phyloP scores from a whole-genome alignment of 139 green algal species.

The Chlorella sp. region DNA sequence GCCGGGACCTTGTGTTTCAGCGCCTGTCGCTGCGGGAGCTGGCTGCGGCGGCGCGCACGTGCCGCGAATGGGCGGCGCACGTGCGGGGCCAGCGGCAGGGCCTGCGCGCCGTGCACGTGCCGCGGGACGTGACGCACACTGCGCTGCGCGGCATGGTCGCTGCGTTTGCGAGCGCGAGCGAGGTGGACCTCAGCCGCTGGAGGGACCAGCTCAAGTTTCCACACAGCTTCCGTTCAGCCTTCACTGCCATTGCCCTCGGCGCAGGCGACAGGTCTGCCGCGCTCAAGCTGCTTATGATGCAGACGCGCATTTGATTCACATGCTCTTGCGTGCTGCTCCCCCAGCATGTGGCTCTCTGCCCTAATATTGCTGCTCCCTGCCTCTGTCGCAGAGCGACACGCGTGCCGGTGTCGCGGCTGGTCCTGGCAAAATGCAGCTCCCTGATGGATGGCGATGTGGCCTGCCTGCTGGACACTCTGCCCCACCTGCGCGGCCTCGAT shows the following conservation, averaged over 20 bases:
- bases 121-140: conserved; percentile 3
- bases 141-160: conserved; percentile 8
- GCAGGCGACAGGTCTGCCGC: conserved; percentile 9
- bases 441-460: background rate
- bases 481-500: conserved; percentile 9
- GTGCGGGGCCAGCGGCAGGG: conserved; percentile 17
- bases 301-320: background rate
- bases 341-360: background rate
- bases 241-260: conserved; percentile 9
- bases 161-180: background rate
- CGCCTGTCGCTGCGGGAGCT: conserved; percentile 21
- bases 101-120: conserved; percentile 9
- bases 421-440: background rate
- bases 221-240: conserved; percentile 4
- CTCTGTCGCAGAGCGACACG: conserved; percentile 1
- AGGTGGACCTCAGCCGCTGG: background rate
- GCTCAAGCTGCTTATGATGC: background rate
- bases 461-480: conserved; percentile 5
- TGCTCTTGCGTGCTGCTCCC: background rate
- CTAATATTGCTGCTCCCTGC: background rate
- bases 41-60: conserved; percentile 8
- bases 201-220: background rate
- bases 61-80: conserved; percentile 12
- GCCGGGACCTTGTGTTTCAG: conserved; percentile 10
- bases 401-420: background rate